Conservation (phyloP, 2,329 filamentous ascomycete genomes). For the Chaetothyriales sp. region DNA sequence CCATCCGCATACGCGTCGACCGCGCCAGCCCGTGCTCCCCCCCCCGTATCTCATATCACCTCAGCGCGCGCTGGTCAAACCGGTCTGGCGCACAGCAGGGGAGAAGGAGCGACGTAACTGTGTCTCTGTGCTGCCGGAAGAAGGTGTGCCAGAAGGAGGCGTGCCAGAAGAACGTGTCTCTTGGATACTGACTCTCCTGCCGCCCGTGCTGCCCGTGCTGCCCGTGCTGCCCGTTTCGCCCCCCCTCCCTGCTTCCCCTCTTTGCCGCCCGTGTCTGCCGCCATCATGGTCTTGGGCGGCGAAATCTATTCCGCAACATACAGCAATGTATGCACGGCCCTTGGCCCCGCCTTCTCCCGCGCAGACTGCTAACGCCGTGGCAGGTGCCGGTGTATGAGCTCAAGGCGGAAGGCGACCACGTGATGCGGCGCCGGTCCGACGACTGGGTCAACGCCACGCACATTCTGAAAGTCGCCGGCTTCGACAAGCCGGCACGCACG, state of each 20-base stretch:
- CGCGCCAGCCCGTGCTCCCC: neutral
- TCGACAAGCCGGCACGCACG: constrained; percentile 91
- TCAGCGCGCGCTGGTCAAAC: neutral
- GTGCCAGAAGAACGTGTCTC: neutral
- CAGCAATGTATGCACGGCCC: constrained; percentile 40
- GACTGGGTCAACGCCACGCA: constrained; percentile 99
- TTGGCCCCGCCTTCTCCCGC: constrained; percentile 2
- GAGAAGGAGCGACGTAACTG: neutral
- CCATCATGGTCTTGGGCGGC: constrained; percentile 21
- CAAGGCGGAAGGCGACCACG: constrained; percentile 76
- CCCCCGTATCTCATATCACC: neutral
- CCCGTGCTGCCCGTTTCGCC: no score
- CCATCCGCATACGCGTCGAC: neutral
- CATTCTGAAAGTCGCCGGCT: constrained; percentile 90
- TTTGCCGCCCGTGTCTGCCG: no score
- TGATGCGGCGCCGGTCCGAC: constrained; percentile 86
- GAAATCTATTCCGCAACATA: constrained; percentile 53
- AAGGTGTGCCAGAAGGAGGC: no score
- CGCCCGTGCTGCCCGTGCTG: no score
- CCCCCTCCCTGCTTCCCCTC: no score
- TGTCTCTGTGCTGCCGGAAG: no score
- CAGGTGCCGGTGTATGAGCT: constrained; percentile 92
- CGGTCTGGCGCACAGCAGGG: neutral
- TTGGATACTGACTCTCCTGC: neutral
- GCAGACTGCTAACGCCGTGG: constrained; percentile 9